phyloP scores from a whole-genome alignment of 2,329 filamentous ascomycete species.

The Dothidotthia symphoricarpi region DNA sequence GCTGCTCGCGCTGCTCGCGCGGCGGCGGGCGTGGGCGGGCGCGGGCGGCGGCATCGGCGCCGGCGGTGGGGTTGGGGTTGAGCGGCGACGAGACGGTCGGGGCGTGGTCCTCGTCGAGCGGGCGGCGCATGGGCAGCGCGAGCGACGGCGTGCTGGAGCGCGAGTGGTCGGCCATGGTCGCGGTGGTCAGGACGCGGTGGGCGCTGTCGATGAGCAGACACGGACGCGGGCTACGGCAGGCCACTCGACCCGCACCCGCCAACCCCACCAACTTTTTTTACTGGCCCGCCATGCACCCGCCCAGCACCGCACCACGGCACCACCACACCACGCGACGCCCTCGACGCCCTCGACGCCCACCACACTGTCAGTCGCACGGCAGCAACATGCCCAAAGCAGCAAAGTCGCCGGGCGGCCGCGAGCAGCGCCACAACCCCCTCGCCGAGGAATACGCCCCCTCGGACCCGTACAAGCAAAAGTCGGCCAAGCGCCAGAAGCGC shows the following conservation, averaged over 20 bases:
- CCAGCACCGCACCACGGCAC: no score
- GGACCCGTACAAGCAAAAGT: constrained; percentile 68
- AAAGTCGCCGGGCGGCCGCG: constrained; percentile 54
- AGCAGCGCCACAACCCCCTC: constrained; percentile 82
- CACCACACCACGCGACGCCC: no score
- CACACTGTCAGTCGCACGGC: no score
- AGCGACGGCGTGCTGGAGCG: constrained; percentile 39
- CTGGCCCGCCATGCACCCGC: neutral
- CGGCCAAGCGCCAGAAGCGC: constrained; percentile 62
- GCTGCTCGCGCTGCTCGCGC: constrained; percentile 44
- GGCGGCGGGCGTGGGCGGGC: constrained; percentile 43
- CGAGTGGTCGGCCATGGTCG: constrained; percentile 38
- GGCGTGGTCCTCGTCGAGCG: constrained; percentile 66
- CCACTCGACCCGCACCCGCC: constrained; percentile 10
- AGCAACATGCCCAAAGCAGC: constrained; percentile 80
- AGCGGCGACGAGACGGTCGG: constrained; percentile 72
- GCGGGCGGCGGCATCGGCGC: constrained; percentile 44
- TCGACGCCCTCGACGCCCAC: no score
- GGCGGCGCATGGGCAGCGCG: constrained; percentile 59
- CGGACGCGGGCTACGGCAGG: constrained; percentile 10
- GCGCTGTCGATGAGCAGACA: no score
- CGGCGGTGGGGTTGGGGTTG: constrained; percentile 56
- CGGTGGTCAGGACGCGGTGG: neutral
- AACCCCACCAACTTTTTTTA: constrained; percentile 13
- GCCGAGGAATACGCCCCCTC: constrained; percentile 79